Evolutionary conservation across 2,329 filamentous ascomycete genomes (phyloP).

Genomic region (Microthyrium microscopicum): DNA sequence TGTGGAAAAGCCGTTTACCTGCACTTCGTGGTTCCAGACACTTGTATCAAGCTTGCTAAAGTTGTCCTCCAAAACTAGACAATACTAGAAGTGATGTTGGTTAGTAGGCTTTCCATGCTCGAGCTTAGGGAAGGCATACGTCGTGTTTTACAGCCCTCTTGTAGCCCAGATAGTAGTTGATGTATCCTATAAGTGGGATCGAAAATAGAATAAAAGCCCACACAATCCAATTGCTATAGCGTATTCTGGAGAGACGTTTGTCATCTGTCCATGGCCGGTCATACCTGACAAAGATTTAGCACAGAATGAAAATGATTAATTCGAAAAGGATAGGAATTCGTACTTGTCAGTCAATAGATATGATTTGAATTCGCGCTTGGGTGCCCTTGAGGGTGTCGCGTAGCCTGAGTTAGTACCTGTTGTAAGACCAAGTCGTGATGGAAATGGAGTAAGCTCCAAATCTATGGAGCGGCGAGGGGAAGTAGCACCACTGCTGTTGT

Average conservation of each 20-base stretch:
- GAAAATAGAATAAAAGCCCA: slow-evolving; percentile 2
- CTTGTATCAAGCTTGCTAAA: slow-evolving; percentile 29
- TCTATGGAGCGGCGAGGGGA: no score
- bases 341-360: no score
- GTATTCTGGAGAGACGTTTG: slow-evolving; percentile 3
- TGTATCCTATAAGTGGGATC: slow-evolving; percentile 9
- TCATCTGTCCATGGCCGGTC: slow-evolving; percentile 4
- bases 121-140: slow-evolving; percentile 9
- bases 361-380: no score
- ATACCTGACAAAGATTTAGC: slow-evolving; percentile 21
- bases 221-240: slow-evolving; percentile 5
- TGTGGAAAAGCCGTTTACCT: slow-evolving; percentile 24
- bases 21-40: slow-evolving; percentile 34
- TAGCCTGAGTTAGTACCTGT: no score
- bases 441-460: no score
- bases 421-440: no score
- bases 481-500: no score
- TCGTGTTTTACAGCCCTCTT: slow-evolving; percentile 2
- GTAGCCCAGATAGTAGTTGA: background rate
- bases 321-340: no score
- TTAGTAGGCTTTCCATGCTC: no score
- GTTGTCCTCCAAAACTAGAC: slow-evolving; percentile 32
- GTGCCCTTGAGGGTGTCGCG: no score
- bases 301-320: no score
- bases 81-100: no score